Evolutionary conservation across 768 basidiomycete species (phyloP).

Genomic region (Lentinula sp.): DNA sequence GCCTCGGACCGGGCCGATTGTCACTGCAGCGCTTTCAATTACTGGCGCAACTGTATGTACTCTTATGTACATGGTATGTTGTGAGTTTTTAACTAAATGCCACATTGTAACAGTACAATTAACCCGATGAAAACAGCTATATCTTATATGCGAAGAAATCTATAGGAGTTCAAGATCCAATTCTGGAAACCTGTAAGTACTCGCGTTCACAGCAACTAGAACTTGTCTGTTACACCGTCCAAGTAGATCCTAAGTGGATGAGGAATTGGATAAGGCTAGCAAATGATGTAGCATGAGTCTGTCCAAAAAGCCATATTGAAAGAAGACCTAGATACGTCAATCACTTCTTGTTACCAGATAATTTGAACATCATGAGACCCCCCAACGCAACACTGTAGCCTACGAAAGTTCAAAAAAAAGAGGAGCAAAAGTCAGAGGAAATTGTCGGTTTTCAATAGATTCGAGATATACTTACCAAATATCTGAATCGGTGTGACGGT

Average conservation of each 20-base stretch:
- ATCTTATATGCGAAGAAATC: background rate
- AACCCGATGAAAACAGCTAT: background rate
- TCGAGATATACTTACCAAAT: constrained; percentile 44
- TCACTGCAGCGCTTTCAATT: too few species aligned
- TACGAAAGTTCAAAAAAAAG: constrained; percentile 15
- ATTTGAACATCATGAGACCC: constrained; percentile 84
- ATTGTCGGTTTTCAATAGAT: background rate
- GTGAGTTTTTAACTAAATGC: background rate
- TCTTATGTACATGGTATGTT: background rate
- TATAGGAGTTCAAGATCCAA: background rate
- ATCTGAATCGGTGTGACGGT: constrained; percentile 79
- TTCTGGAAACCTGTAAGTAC: background rate
- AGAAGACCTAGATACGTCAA: background rate
- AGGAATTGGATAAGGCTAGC: background rate
- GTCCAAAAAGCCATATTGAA: background rate
- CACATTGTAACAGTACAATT: background rate
- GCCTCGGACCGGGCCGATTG: too few species aligned
- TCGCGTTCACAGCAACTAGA: background rate
- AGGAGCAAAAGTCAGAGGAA: background rate
- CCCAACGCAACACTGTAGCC: constrained; percentile 86
- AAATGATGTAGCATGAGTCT: background rate
- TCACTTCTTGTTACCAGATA: constrained; percentile 52
- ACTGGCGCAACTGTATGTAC: too few species aligned
- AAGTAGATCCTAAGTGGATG: background rate
- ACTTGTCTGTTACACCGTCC: background rate